Conservation (phyloP, 306 rosid species). For the Pyrus betulifolia region DNA sequence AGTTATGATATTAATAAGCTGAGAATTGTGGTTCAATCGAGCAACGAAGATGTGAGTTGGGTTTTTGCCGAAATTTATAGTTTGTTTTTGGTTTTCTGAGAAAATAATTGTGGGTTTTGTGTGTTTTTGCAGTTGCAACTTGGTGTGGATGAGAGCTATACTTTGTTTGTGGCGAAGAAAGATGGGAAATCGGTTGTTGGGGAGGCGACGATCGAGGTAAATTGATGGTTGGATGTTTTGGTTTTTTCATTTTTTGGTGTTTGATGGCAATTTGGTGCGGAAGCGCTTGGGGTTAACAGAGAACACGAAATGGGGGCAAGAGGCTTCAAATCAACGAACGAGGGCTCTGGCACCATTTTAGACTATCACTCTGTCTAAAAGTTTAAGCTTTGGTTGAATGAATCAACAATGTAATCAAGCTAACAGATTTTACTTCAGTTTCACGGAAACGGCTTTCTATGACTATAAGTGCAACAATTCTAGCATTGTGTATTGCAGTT, state of each 20-base stretch:
- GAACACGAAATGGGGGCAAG: neutral
- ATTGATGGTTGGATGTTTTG: neutral
- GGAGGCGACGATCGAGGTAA: constrained; percentile 66
- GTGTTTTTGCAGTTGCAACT: constrained; percentile 63
- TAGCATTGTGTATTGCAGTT: neutral
- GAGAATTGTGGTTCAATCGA: constrained; percentile 48
- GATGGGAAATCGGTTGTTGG: constrained; percentile 41
- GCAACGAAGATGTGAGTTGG: constrained; percentile 44
- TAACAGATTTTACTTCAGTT: no score
- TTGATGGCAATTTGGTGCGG: neutral
- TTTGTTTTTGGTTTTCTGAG: neutral
- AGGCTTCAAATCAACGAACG: neutral
- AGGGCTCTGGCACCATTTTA: neutral
- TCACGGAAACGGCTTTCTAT: no score
- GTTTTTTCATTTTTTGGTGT: neutral
- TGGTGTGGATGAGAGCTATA: constrained; percentile 90
- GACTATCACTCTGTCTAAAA: neutral
- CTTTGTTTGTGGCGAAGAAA: constrained; percentile 45
- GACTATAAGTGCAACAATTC: no score
- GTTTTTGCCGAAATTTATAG: neutral
- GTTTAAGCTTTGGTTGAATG: no score
- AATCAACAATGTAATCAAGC: no score
- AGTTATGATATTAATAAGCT: constrained; percentile 40
- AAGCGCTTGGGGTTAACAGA: neutral
- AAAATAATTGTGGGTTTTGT: constrained; percentile 9